Percentiles rank a stretch among this genome's conserved stretches.
These are phyloP conservation scores for Yamadazyma conglobata DNA, from an alignment of 1,139 yeast species.

Conservation along the genomic window DNA sequence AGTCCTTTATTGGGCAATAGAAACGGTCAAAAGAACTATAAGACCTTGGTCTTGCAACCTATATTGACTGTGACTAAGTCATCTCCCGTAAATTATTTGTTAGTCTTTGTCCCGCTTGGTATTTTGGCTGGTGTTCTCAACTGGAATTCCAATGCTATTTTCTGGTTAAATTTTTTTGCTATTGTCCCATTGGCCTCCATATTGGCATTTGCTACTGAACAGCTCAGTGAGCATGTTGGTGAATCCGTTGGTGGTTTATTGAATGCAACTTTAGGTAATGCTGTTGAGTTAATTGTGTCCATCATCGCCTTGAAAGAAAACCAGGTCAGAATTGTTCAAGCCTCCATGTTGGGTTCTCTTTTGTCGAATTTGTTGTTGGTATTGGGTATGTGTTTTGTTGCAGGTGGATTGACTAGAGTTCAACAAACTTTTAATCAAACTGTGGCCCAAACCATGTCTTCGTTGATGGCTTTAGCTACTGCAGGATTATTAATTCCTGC, in stretches of 20 bases:
- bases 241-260: constrained; percentile 87
- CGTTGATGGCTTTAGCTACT: constrained; percentile 86
- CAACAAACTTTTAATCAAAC: constrained; percentile 92
- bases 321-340: constrained; percentile 91
- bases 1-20: constrained; percentile 4
- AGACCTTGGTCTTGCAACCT: constrained; percentile 9
- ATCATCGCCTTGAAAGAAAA: constrained; percentile 81
- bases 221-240: constrained; percentile 81
- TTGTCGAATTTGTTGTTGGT: constrained; percentile 84
- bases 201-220: constrained; percentile 90
- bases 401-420: constrained; percentile 83
- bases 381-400: constrained; percentile 91
- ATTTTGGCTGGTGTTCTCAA: constrained; percentile 59
- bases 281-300: constrained; percentile 88
- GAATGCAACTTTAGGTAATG: constrained; percentile 96
- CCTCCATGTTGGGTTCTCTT: constrained; percentile 94
- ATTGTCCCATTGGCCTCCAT: constrained; percentile 91
- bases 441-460: constrained; percentile 96
- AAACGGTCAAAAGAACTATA: constrained; percentile 1
- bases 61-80: constrained; percentile 42
- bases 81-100: constrained; percentile 73
- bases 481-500: constrained; percentile 91
- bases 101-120: constrained; percentile 88
- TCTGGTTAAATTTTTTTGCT: constrained; percentile 78
- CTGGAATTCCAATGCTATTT: constrained; percentile 58